phyloP scores from a whole-genome alignment of 2,329 filamentous ascomycete genomes.

The Paracamarosporium sp. region DNA sequence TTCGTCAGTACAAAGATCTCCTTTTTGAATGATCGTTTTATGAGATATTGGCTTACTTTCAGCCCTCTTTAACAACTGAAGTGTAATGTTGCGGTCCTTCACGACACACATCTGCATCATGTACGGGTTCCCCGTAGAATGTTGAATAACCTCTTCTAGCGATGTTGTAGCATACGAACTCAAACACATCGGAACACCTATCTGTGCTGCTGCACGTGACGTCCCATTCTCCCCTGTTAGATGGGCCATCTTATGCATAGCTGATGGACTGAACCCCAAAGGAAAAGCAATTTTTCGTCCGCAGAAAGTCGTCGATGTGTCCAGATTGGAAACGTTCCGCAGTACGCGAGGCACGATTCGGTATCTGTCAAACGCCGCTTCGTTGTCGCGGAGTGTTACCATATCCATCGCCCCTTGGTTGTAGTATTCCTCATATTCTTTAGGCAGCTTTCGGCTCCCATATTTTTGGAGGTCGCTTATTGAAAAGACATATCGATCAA shows the following conservation, averaged over 20 bases:
- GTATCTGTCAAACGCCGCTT: constrained; percentile 41
- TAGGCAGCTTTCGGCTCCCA: constrained; percentile 49
- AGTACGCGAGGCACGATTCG: constrained; percentile 40
- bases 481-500: constrained; percentile 17
- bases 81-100: constrained; percentile 54
- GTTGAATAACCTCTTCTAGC: constrained; percentile 69
- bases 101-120: constrained; percentile 64
- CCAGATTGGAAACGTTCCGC: constrained; percentile 36
- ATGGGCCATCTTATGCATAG: constrained; percentile 71
- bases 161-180: constrained; percentile 66
- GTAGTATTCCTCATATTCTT: constrained; percentile 59
- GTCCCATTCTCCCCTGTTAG: constrained; percentile 67
- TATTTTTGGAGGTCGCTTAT: constrained; percentile 34
- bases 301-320: constrained; percentile 23
- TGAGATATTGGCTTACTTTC: constrained; percentile 46
- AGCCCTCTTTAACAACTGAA: constrained; percentile 51
- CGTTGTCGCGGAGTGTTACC: constrained; percentile 50
- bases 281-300: constrained; percentile 47
- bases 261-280: constrained; percentile 60
- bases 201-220: constrained; percentile 63
- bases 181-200: constrained; percentile 68
- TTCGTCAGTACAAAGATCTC: neutral
- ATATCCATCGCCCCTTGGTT: constrained; percentile 65
- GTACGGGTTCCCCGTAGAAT: constrained; percentile 45
- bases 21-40: neutral